Evolutionary conservation across 2,329 filamentous ascomycete species (phyloP), one percentile per base, ranked within the genome.

Genomic region (Amylocarpus encephaloides): DNA sequence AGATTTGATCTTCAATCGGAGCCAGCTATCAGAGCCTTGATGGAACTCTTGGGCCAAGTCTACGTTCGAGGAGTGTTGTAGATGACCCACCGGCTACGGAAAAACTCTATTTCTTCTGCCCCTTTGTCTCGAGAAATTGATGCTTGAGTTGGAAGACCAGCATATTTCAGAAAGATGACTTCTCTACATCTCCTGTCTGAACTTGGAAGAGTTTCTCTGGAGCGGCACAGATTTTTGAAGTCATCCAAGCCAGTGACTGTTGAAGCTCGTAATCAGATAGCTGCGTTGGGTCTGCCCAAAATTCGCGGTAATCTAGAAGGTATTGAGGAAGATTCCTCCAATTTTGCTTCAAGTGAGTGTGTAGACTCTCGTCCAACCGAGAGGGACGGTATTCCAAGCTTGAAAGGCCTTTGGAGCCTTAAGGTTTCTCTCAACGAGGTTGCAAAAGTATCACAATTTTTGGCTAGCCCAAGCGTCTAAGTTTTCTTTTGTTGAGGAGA

Each of bases 301-400:
- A 77, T 80, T 70, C 0, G 78, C 85, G 0, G 84, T 78, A 54
- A 90, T 84, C 67, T 90, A 87, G 70, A 87, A 91, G 0, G 82
- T 87, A 66, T 91, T 86, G 19, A 90, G 72, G 62, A 85, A 88
- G 38, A 88, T 71, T 10, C 86, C 86, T 83, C 76, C 43, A 92
- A 76, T 63, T 89, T 91, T 64, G 77, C 70, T 1, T 73, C 68
- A 13, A 91, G 73, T 26, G 75, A 72, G 67, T 91, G 86, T 55
- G 84, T 80, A 62, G 83, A 74, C 60, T 80, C 82, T 38, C 85
- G 81, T 38, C 87, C 86, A 1, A 92, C 75, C 43, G 85, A 90
- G 76, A 90, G 87, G 55, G 85, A 86, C 46, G 82, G 82, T 63
- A 92, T 90, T 35, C 76, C 85, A 56, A 84, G 76, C 56, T 74